Conservation (phyloP, 306 rosid genomes). For the Dalbergia cochinchinensis region DNA sequence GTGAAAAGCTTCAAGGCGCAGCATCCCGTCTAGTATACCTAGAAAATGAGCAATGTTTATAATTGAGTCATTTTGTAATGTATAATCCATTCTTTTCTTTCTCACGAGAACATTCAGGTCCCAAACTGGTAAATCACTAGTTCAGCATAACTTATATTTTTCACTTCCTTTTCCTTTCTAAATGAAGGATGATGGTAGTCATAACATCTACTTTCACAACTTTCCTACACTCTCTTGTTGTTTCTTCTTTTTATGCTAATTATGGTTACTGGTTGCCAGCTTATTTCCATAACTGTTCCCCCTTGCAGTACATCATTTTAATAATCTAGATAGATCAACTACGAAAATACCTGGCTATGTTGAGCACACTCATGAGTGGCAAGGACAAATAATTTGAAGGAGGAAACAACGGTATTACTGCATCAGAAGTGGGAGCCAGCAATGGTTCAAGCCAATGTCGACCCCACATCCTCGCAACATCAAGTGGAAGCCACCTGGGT, state of each 20-base stretch:
- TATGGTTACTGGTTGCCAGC: background rate
- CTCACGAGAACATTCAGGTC: slow-evolving; percentile 17
- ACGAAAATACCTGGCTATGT: slow-evolving; percentile 83
- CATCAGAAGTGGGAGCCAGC: slow-evolving; percentile 76
- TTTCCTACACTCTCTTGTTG: slow-evolving; percentile 1
- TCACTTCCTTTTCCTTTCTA: background rate
- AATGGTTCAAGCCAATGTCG: slow-evolving; percentile 95
- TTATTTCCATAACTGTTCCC: background rate
- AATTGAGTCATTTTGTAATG: background rate
- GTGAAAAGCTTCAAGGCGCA: slow-evolving; percentile 1
- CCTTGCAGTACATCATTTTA: background rate
- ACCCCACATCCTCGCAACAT: slow-evolving; percentile 98
- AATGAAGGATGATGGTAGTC: background rate
- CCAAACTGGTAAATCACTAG: background rate
- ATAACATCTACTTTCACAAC: slow-evolving; percentile 7
- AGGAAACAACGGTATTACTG: slow-evolving; percentile 64
- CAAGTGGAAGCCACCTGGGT: slow-evolving; percentile 93
- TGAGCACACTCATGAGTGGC: slow-evolving; percentile 92
- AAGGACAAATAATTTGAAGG: slow-evolving; percentile 76
- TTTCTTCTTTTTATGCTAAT: slow-evolving; percentile 16
- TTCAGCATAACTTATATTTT: background rate
- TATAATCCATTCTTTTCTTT: slow-evolving; percentile 2
- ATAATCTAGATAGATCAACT: slow-evolving; percentile 27
- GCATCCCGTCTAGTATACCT: background rate
- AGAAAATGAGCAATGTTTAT: background rate